Evolutionary conservation across 1,284 basidiomycete species (phyloP), one percentile per base, ranked within the genome.

Genomic region (Rhodotorula sp.): DNA sequence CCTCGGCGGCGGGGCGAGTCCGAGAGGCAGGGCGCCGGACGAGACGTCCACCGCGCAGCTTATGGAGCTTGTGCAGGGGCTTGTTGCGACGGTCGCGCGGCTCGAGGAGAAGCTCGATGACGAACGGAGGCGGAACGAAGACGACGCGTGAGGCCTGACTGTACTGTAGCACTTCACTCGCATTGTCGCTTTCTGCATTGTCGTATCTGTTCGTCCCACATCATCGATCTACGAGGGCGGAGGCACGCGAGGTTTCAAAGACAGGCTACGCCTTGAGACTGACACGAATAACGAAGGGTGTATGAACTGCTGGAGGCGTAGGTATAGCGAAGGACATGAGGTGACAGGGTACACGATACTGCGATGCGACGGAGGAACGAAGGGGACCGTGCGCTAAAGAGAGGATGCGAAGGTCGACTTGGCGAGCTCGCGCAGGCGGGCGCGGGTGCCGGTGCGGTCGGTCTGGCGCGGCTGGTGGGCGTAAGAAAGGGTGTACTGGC

Each of bases 401-500:
- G 53, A 54, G 14, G 8, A 34, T 16, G 41, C 55, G 21, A 46
- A 54, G 13, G 16, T n/a, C 25, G 25, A 19, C 67, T 49, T 53
- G 44, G 56, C 48, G 34, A 61, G 16, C 13, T 56, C 61, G 34
- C 45, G 60, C 14, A 61, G 19, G 9, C 42, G 46, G 4, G 34
- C 25, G 34, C 66, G 49, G 7, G 64, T 52, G 17, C 66, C 42
- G 0, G 44, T 34, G 42, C 54, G 59, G 27, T 52, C 58, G 7
- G 54, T 50, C 17, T 61, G 61, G 4, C 70, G 66, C 0, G 73
- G 73, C 27, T 70, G 67, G 44, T 76, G 67, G 12, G 65, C 59
- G 54, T 76, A 72, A 4, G 68, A 71, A 1, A 74, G 64, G 52
- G 63, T 44, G 62, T 76, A 76, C 61, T 71, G 68, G n/a, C 53